These are phyloP conservation scores for Tieghemiomyces parasiticus DNA, from an alignment of 192 early-diverging fungal species.

Conservation along the genomic window DNA sequence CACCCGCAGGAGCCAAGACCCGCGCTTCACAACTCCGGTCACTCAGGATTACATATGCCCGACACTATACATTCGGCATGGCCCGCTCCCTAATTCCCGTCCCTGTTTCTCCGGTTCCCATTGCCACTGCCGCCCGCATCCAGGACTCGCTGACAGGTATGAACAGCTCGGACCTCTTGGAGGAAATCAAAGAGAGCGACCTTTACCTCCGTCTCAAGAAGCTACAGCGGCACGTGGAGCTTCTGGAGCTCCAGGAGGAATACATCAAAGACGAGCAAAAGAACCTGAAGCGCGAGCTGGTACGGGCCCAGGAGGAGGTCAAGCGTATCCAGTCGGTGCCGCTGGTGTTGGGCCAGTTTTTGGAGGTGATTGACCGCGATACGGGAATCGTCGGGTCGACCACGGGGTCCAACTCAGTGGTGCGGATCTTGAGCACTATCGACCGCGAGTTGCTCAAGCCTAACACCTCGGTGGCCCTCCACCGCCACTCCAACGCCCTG, in stretches of 20 bases:
- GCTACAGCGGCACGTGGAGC: slow-evolving; percentile 85
- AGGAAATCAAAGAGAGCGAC: slow-evolving; percentile 65
- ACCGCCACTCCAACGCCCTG: slow-evolving; percentile 91
- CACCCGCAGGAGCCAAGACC: neutral
- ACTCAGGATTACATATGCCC: neutral
- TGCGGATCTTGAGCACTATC: slow-evolving; percentile 89
- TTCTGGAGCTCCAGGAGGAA: slow-evolving; percentile 93
- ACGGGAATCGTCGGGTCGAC: slow-evolving; percentile 93
- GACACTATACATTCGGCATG: neutral
- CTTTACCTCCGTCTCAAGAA: slow-evolving; percentile 90
- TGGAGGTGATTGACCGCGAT: slow-evolving; percentile 93
- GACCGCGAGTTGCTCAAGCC: slow-evolving; percentile 97
- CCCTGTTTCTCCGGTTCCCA: neutral
- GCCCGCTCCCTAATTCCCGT: neutral
- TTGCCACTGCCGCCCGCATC: neutral
- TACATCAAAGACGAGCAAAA: slow-evolving; percentile 99
- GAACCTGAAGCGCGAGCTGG: slow-evolving; percentile 86
- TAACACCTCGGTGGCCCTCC: slow-evolving; percentile 80
- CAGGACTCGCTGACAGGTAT: neutral
- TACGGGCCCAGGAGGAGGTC: slow-evolving; percentile 93
- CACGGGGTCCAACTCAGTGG: slow-evolving; percentile 79
- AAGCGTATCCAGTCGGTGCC: slow-evolving; percentile 97
- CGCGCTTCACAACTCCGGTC: neutral
- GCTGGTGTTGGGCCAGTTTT: slow-evolving; percentile 95
- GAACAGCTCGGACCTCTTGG: slow-evolving; percentile 21